Conservation (phyloP, 2,329 filamentous ascomycete genomes). For the Mariannaea elegans region DNA sequence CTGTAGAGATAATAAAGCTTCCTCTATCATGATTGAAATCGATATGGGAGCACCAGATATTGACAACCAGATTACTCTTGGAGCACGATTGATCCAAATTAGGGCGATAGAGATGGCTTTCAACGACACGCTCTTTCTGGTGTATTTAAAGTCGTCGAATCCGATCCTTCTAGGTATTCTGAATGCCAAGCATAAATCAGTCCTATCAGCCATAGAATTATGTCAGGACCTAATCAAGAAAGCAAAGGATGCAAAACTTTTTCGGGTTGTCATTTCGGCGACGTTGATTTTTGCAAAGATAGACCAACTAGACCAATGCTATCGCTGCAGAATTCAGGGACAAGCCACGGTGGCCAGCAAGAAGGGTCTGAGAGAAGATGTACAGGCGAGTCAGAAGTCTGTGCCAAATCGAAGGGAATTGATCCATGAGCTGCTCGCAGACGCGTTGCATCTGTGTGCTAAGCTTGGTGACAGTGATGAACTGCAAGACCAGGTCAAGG, state of each 20-base stretch:
- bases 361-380: not conserved
- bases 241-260: not conserved
- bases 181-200: not conserved
- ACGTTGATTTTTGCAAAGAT: constrained; percentile 3
- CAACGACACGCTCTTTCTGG: not conserved
- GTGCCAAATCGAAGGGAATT: not conserved
- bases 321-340: not conserved
- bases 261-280: not conserved
- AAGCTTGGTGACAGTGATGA: not conserved
- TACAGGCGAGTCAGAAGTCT: not conserved
- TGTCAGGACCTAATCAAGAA: not conserved
- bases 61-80: constrained; percentile 1
- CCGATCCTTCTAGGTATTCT: too few species aligned
- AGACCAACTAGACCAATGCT: not conserved
- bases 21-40: not conserved
- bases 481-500: constrained; percentile 18
- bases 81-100: not conserved
- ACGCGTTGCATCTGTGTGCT: not conserved
- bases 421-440: not conserved
- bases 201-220: not conserved
- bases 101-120: not conserved
- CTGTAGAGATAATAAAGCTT: not conserved
- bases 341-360: not conserved
- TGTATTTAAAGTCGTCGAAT: too few species aligned
- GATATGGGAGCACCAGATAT: not conserved